Evolutionary conservation across 2,329 filamentous ascomycete species (phyloP).

Genomic region (Alternaria sp.): DNA sequence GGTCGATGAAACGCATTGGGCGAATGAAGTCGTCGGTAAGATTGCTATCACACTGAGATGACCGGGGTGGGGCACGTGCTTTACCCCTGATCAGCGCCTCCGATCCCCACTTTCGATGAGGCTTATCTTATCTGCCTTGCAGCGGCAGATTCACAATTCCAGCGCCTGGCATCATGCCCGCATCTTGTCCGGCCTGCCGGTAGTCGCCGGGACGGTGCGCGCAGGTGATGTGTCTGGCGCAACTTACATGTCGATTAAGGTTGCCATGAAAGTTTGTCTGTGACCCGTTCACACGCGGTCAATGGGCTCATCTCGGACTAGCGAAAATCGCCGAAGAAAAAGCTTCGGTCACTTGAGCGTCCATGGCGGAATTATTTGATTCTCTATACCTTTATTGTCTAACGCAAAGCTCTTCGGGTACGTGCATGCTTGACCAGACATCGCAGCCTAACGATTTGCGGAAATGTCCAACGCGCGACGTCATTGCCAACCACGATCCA

Average conservation of each 20-base stretch:
- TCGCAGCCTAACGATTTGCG: not conserved
- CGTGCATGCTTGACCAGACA: not conserved
- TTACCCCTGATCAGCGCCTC: slow-evolving; percentile 14
- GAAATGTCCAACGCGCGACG: not conserved
- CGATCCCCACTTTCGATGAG: slow-evolving; percentile 3
- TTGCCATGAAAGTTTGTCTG: not conserved
- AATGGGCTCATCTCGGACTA: not conserved
- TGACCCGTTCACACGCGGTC: not conserved
- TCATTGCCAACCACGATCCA: not conserved
- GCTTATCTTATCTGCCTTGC: slow-evolving; percentile 9
- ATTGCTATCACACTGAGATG: slow-evolving; percentile 1
- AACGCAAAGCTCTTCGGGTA: not conserved
- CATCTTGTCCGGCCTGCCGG: not conserved
- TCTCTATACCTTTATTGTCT: not conserved
- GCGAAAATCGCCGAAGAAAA: not conserved
- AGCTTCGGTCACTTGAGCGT: not conserved
- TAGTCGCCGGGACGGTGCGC: not conserved
- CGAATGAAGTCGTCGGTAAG: slow-evolving; percentile 6
- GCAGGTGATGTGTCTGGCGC: not conserved
- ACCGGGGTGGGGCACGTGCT: not conserved
- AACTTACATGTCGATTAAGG: not conserved
- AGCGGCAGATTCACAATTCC: not conserved
- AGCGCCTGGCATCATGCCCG: not conserved
- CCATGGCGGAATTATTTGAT: not conserved
- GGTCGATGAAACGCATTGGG: slow-evolving; percentile 8